Conservation (phyloP, 345 rosid genomes). For the Eucalyptus paniculata region DNA sequence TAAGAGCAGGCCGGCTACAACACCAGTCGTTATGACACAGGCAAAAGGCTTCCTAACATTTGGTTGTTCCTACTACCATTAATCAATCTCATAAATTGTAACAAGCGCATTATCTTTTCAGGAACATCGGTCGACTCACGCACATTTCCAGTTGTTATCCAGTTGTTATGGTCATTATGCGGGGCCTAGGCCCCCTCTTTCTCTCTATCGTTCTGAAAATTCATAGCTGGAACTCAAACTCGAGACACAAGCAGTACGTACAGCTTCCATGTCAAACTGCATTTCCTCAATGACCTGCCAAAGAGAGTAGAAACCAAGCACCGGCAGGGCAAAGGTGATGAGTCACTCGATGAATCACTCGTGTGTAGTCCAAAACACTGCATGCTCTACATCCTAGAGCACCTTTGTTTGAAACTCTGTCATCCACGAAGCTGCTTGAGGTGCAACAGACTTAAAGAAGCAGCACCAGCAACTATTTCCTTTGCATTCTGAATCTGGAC, state of each 20-base stretch:
- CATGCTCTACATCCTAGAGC: background rate
- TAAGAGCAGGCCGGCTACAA: background rate
- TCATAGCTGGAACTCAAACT: background rate
- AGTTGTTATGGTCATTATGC: background rate
- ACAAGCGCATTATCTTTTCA: background rate
- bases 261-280: background rate
- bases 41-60: background rate
- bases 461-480: slow-evolving; percentile 19
- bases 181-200: background rate
- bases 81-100: background rate
- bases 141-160: background rate
- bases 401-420: background rate
- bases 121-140: background rate
- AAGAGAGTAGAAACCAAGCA: background rate
- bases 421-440: background rate
- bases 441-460: background rate
- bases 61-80: background rate
- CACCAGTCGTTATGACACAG: background rate
- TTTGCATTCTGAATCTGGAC: slow-evolving; percentile 76
- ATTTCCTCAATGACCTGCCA: background rate
- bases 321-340: background rate
- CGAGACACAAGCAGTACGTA: background rate
- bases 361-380: background rate
- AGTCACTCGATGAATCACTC: background rate
- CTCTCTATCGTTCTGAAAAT: background rate